Base-by-base conservation (phyloP, 2,329 filamentous ascomycete species). In the Lecanoromycetidae sp. region DNA sequence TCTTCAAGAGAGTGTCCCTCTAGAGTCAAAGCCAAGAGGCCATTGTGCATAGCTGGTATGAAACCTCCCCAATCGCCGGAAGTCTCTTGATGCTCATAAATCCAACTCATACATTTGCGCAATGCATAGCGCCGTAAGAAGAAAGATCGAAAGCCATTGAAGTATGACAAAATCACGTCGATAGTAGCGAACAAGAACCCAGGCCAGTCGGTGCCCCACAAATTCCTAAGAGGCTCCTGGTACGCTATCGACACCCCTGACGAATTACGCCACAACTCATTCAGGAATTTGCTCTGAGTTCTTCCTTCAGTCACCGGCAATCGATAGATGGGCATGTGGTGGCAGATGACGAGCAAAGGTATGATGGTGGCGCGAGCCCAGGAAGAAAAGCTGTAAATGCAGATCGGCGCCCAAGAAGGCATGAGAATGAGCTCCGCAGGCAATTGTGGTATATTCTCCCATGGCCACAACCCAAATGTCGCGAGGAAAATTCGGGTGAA, bases 391-490 rank as follows among this genome's bases (percentile, higher is more conserved):
- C 32, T 48, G 42, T 62, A 65, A 10, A 66, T 57, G 37, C 56
- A 64, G 34, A 64, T 49, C 0, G 59, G 58, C 6, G 42, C 40
- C 6, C 33, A 47, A 2, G 54, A 15, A 0, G 63, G 61, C 17
- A 63, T 38, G 26, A 64, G 44, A 10, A 66, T 60, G 0, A 66
- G 41, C 46, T 66, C 63, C 1, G 56, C 50, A 0, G 63, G 61
- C 1, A 65, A 29, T 40, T 63, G 45, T 1, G 62, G 63, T 1
- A 64, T 51, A 0, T 57, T 54, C 4, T 49, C 36, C 62, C 63
- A 66, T 1, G 61, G 59, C 22, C 63, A 56, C 2, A 66, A 49
- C 7, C 63, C 63, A 38, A 66, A 61, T 2, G 48, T 54, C 3
- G 61, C 60, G 1, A 62, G 43, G 36, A 46, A 58, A 5, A 62